Evolutionary conservation across 148 eudicot species (phyloP), one percentile per base, ranked within the genome.

Genomic region (Beta vulgaris): DNA sequence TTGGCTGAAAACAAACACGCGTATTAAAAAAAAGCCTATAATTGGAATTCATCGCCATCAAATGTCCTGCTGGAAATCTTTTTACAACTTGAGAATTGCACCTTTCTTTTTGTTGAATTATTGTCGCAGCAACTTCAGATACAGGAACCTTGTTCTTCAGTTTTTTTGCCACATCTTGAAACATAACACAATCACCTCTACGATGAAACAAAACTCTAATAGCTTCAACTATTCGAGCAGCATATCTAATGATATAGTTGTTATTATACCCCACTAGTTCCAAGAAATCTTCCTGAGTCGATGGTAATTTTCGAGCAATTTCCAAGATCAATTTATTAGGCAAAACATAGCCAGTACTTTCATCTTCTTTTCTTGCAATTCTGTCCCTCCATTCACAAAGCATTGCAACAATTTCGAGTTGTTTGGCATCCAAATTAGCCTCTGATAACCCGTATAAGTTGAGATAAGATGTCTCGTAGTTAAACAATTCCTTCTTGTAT

Each of bases 301-400:
- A 0, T 2, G 80, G 69, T 39, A 34, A 16, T 14, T 0, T 36
- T 23, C 60, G 37, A 9, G 71, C 80, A 2, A 78, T 71, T 18
- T 78, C 55, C 15, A 62, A 3, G 2, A 78, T 28, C 10, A 14
- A 0, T 8, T 64, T 63, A 6, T 78, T 63, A 0, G 80, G 80
- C 21, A 78, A n/a, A 2, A 78, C 31, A 14, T 63, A 72, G 0
- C 55, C 65, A n/a, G 55, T 61, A 29, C 80, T 78, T 55, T 78
- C 71, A 32, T 78, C 76, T 15, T 78, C 71, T 23, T 63, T 13
- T 26, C 80, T 65, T 8, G 75, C 60, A 8, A 71, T 53, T 12
- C 16, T 4, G 42, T 78, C 76, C 55, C 80, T 62, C 80, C 71
- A 72, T 21, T 49, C 42, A 2, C 7, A 39, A 2, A 78, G 25